Percentiles rank a stretch among this genome's conserved stretches.
phyloP scores from a whole-genome alignment of 2,329 filamentous ascomycete genomes.

The Pseudogymnoascus sp. region DNA sequence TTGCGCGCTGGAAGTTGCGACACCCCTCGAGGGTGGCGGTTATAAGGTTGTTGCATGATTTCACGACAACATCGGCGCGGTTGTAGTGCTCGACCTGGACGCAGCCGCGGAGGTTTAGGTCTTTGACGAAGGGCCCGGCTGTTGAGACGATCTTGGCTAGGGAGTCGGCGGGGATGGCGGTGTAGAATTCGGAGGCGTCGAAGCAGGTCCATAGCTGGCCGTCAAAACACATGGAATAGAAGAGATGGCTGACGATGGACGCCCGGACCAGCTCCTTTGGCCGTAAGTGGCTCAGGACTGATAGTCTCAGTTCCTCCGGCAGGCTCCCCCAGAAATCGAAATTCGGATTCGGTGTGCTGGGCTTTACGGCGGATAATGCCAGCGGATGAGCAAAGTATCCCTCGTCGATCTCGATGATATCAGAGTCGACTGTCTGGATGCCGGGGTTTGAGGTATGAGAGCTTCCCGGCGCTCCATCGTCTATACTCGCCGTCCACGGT shows the following conservation, averaged over 20 bases:
- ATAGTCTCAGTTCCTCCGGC: conserved; percentile 72
- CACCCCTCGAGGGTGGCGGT: conserved; percentile 86
- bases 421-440: conserved; percentile 12
- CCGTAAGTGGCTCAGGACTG: conserved; percentile 65
- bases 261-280: conserved; percentile 74
- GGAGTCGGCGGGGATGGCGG: conserved; percentile 73
- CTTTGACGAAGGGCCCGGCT: conserved; percentile 81
- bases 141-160: conserved; percentile 76
- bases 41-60: conserved; percentile 76
- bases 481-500: background rate
- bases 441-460: conserved; percentile 13
- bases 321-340: conserved; percentile 71
- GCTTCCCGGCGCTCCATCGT: conserved; percentile 16
- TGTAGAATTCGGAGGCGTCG: conserved; percentile 80
- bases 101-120: conserved; percentile 85
- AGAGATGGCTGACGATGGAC: conserved; percentile 68
- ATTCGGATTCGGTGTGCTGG: conserved; percentile 26
- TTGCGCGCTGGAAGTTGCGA: conserved; percentile 68
- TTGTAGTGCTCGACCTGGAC: conserved; percentile 80
- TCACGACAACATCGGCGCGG: conserved; percentile 66
- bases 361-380: conserved; percentile 10
- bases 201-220: conserved; percentile 86
- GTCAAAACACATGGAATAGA: conserved; percentile 81
- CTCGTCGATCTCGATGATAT: conserved; percentile 23
- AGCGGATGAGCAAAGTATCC: conserved; percentile 26